Percentiles rank a stretch among this genome's conserved stretches.
phyloP scores from a whole-genome alignment of 1,139 yeast genomes.

The Meyerozyma smithsonii region DNA sequence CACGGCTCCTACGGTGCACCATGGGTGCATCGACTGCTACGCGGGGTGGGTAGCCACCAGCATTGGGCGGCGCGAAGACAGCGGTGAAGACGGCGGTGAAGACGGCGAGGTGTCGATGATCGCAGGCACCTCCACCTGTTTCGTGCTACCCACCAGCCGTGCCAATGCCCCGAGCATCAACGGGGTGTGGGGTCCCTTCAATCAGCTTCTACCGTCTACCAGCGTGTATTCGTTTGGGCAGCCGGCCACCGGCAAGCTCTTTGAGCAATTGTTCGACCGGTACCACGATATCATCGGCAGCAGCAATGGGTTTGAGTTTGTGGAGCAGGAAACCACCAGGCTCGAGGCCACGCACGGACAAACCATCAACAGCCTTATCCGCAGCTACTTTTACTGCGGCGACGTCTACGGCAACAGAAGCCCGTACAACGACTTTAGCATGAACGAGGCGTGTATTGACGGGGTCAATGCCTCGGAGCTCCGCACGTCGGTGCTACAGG shows the following conservation, averaged over 20 bases:
- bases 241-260: slow-evolving; percentile 52
- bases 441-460: slow-evolving; percentile 47
- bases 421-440: slow-evolving; percentile 45
- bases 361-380: slow-evolving; percentile 29
- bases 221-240: slow-evolving; percentile 50
- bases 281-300: slow-evolving; percentile 11
- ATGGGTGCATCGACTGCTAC: slow-evolving; percentile 57
- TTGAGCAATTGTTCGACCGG: slow-evolving; percentile 42
- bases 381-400: slow-evolving; percentile 44
- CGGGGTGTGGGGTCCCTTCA: slow-evolving; percentile 60
- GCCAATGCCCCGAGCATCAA: slow-evolving; percentile 15
- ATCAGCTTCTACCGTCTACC: slow-evolving; percentile 18
- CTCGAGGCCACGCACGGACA: slow-evolving; percentile 13
- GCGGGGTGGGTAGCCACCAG: slow-evolving; percentile 46
- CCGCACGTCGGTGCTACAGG: slow-evolving; percentile 11
- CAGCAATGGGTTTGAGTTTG: slow-evolving; percentile 16
- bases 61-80: slow-evolving; percentile 5
- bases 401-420: slow-evolving; percentile 55
- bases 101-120: slow-evolving; percentile 38
- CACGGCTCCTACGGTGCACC: slow-evolving; percentile 19
- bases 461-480: slow-evolving; percentile 28
- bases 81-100: no score
- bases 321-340: slow-evolving; percentile 28
- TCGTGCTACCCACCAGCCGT: slow-evolving; percentile 25
- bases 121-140: slow-evolving; percentile 63